Conservation (phyloP, 139 green algal species). For the Spirogloea muscicola region DNA sequence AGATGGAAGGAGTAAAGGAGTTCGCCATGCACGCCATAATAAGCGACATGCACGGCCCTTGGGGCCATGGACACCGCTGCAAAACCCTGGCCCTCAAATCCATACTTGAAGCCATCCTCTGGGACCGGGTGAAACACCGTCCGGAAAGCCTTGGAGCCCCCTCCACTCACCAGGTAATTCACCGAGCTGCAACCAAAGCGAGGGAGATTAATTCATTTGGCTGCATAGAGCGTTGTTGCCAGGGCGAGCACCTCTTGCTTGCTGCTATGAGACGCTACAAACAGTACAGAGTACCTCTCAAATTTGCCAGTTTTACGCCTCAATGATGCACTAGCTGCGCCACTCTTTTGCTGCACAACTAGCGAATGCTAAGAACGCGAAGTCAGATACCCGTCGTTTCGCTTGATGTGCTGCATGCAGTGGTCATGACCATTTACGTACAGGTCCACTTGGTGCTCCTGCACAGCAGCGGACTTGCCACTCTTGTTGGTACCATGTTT, state of each 20-base stretch:
- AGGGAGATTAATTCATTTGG: not conserved
- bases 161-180: conserved; percentile 35
- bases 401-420: conserved; percentile 44
- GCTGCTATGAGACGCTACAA: no score
- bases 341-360: not conserved
- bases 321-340: not conserved
- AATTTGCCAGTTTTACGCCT: no score
- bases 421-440: conserved; percentile 52
- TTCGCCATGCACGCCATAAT: conserved; percentile 15
- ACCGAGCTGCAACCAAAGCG: conserved; percentile 7
- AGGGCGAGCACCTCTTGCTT: conserved; percentile 5
- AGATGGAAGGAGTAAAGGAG: conserved; percentile 27
- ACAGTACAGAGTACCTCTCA: no score
- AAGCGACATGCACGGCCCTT: conserved; percentile 12
- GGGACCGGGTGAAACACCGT: not conserved
- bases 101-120: conserved; percentile 4
- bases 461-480: not conserved
- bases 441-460: conserved; percentile 43
- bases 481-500: not conserved
- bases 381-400: not conserved
- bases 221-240: not conserved
- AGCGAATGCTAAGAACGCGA: not conserved
- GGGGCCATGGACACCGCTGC: not conserved
- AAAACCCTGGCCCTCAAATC: conserved; percentile 33
- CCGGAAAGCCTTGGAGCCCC: conserved; percentile 36